These are phyloP conservation scores for Aspergillus eucalypticola DNA, from an alignment of 2,329 filamentous ascomycete genomes.

Conservation along the genomic window DNA sequence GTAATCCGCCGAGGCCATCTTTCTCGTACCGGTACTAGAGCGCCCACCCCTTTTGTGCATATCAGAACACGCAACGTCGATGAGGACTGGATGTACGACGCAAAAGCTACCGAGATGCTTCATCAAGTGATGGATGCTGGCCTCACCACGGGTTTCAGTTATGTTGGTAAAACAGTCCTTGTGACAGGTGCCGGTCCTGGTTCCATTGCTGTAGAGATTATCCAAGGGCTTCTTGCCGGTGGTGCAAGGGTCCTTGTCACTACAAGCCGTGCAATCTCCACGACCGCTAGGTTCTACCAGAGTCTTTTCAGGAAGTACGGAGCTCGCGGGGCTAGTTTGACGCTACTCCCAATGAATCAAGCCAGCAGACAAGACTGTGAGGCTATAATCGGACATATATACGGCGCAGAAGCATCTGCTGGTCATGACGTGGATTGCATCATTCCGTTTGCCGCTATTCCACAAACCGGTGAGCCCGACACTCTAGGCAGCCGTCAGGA, in stretches of 20 bases:
- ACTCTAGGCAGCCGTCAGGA: conserved; percentile 27
- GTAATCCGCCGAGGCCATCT: background rate
- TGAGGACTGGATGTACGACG: conserved; percentile 22
- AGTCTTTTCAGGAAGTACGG: conserved; percentile 37
- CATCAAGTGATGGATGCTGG: conserved; percentile 16
- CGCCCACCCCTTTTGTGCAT: conserved; percentile 17
- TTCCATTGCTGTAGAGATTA: conserved; percentile 40
- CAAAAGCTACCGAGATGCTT: conserved; percentile 17
- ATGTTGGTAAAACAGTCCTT: conserved; percentile 34
- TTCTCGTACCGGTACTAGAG: background rate
- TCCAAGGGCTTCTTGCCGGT: conserved; percentile 34
- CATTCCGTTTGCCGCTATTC: conserved; percentile 47
- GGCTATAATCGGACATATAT: conserved; percentile 41
- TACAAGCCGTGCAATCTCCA: conserved; percentile 36
- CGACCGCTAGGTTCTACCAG: conserved; percentile 36
- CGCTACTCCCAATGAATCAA: conserved; percentile 44
- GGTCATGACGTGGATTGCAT: conserved; percentile 43
- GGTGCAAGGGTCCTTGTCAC: conserved; percentile 44
- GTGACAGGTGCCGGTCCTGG: conserved; percentile 40
- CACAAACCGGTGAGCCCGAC: conserved; percentile 41
- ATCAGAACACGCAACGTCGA: conserved; percentile 18
- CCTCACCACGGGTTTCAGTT: conserved; percentile 22
- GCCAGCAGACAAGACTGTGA: conserved; percentile 44
- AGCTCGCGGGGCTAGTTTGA: conserved; percentile 35
- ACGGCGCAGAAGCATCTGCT: conserved; percentile 23